Evolutionary conservation across 2,329 filamentous ascomycete species (phyloP), one percentile per base, ranked within the genome.

Genomic region (Fusarium tuaranense): DNA sequence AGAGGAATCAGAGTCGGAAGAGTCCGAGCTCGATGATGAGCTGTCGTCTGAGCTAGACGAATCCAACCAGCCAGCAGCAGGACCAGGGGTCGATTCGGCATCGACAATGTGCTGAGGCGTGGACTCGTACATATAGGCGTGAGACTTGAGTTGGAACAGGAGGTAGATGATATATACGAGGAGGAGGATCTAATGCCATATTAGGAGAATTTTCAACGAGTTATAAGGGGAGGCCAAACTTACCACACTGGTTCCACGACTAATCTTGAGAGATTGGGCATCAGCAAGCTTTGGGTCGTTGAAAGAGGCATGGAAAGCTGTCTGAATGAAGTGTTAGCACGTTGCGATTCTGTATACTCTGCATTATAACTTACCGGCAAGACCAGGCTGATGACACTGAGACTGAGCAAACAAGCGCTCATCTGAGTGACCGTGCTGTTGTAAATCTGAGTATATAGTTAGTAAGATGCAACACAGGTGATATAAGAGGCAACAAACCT

Each of bases 361-460:
- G 1, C 7, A 16, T n/a, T 44, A 25, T 7, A 14, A 83, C 90
- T 77, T 84, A 93, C 92, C 1, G 95, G 95, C 14, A 98, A 85
- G 30, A 98, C 89, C 25, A 98, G 87, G 86, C 95, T 98, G 84
- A 94, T 95, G 70, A 97, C 95, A 80, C 94, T 95, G 83, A 98
- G 84, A 86, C 94, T 97, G 76, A 98, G 89, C 77, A 98, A 87
- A 84, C 95, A 97, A 62, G 95, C 95, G 81, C 95, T 98, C 94
- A 98, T 98, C 82, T 98, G 95, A 1, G 95, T 98, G 68, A 98
- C 94, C 25, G 94, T 98, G 84, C 92, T 97, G 84, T 98, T 98
- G 85, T 98, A 98, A 72, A 98, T 92, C 90, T 93, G 64, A 34
- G 5, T 13, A 14, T 14, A 14, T 2, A 27, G 39, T 76, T 27